Percentiles rank a stretch among this genome's conserved stretches.
Evolutionary conservation across 371 early-diverging fungal genomes (phyloP).

Genomic region (Mucor irregularis): DNA sequence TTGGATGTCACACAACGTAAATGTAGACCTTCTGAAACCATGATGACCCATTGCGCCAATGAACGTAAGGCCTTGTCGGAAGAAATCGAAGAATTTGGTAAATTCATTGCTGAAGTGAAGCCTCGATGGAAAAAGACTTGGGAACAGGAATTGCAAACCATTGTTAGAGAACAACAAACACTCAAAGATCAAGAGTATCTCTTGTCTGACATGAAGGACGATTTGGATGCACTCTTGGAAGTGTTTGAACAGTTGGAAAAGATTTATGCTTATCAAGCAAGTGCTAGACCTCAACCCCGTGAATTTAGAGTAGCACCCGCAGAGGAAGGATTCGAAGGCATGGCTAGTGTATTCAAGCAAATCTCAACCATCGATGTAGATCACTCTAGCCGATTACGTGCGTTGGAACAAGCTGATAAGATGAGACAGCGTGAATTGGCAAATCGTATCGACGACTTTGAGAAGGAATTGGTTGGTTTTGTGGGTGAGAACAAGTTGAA

Average conservation of each 20-base stretch:
- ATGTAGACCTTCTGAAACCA: constrained; percentile 63
- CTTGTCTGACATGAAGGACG: constrained; percentile 72
- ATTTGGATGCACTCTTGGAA: constrained; percentile 60
- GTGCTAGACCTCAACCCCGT: constrained; percentile 36
- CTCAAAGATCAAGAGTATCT: constrained; percentile 78
- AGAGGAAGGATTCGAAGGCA: constrained; percentile 63
- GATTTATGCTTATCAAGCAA: constrained; percentile 61
- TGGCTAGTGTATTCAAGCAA: constrained; percentile 70
- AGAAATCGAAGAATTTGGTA: constrained; percentile 58
- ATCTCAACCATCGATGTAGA: constrained; percentile 71
- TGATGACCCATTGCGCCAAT: constrained; percentile 60
- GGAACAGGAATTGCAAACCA: constrained; percentile 80
- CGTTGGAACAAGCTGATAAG: constrained; percentile 72
- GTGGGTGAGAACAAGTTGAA: constrained; percentile 62
- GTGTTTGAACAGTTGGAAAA: constrained; percentile 68
- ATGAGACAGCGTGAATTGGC: constrained; percentile 71
- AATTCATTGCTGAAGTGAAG: constrained; percentile 63
- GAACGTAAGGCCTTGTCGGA: constrained; percentile 57
- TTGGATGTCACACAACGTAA: constrained; percentile 76
- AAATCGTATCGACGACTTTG: constrained; percentile 70
- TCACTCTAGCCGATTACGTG: constrained; percentile 67
- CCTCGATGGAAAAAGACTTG: constrained; percentile 84
- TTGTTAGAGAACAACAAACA: constrained; percentile 79
- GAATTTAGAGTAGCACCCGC: constrained; percentile 60
- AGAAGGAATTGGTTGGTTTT: constrained; percentile 68